Evolutionary conservation across 2,329 filamentous ascomycete genomes (phyloP), one percentile per base, ranked within the genome.

Genomic region (Epichloe hybrida): DNA sequence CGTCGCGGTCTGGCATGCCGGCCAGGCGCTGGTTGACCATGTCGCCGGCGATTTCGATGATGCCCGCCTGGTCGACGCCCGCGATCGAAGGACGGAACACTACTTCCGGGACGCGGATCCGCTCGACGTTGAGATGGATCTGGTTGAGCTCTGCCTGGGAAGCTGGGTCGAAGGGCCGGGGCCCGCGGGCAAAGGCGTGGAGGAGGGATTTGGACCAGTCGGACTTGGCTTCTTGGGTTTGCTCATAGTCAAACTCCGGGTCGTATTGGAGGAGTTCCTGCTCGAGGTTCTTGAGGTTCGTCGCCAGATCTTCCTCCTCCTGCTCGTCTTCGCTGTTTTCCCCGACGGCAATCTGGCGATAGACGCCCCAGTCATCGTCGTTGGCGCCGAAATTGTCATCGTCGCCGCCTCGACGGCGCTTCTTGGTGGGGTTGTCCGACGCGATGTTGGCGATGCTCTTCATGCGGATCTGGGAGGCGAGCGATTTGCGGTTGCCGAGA

Each of bases 321-420:
- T 95, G 89, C 60, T 91, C 86, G 57, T 96, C 90, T 55, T 93
- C 88, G 62, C 85, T 88, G 58, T 76, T 76, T 7, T 86, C 84
- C 48, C 88, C 89, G 1, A 86, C 88, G 2, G 88, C 87, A 52
- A 97, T 94, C 40, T 88, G 88, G 49, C 93, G 84, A 68, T 98
- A 98, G 13, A 98, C 88, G 52, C 88, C 88, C 93, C 93, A 98
- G 66, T 98, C 93, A 52, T 94, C 90, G 62, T 98, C 93, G 65
- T 98, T 91, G 47, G 90, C 90, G 51, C 93, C 93, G 63, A 98
- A 98, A 53, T 88, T 89, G 64, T 98, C 93, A 60, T 98, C 93
- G 63, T 97, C 91, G 4, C 84, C 87, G 7, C 88, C 89, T 17
- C 90, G 82, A 13, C 88, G 76, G 51, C 91, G 80, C 67, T 95